phyloP scores from a whole-genome alignment of 2,329 filamentous ascomycete species.

The Colletotrichum viniferum region DNA sequence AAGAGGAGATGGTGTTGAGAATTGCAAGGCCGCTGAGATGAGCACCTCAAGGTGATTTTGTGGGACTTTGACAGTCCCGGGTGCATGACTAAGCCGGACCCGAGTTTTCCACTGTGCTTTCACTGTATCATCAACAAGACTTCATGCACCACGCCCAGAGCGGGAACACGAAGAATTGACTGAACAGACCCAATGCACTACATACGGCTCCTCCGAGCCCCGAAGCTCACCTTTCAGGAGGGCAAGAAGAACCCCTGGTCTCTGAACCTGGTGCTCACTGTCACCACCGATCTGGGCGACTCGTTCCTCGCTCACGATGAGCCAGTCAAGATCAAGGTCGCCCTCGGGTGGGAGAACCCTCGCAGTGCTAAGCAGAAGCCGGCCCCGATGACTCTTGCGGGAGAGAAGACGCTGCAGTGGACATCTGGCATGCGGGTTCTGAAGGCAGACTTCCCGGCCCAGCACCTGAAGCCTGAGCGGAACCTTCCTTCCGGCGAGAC shows the following conservation, averaged over 20 bases:
- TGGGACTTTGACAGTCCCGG: neutral
- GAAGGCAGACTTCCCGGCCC: constrained; percentile 33
- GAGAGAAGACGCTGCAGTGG: constrained; percentile 30
- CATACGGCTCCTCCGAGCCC: constrained; percentile 57
- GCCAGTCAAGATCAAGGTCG: constrained; percentile 47
- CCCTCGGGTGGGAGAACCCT: constrained; percentile 29
- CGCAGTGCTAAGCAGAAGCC: constrained; percentile 27
- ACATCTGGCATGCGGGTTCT: constrained; percentile 37
- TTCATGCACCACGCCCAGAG: neutral
- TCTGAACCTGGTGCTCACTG: constrained; percentile 53
- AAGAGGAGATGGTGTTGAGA: neutral
- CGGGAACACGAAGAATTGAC: neutral
- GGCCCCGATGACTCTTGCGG: constrained; percentile 10
- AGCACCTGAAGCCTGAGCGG: neutral
- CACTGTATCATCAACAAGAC: neutral
- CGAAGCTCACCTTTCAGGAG: constrained; percentile 35
- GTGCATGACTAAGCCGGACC: neutral
- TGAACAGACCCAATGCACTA: constrained; percentile 54
- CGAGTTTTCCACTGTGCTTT: neutral
- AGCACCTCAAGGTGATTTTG: neutral
- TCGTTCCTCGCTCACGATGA: constrained; percentile 51
- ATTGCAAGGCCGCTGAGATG: neutral
- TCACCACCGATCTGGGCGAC: constrained; percentile 64
- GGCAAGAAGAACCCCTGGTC: constrained; percentile 26
- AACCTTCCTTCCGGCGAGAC: neutral